phyloP scores from a whole-genome alignment of 2,329 filamentous ascomycete species.

The Cladosporium sp. region DNA sequence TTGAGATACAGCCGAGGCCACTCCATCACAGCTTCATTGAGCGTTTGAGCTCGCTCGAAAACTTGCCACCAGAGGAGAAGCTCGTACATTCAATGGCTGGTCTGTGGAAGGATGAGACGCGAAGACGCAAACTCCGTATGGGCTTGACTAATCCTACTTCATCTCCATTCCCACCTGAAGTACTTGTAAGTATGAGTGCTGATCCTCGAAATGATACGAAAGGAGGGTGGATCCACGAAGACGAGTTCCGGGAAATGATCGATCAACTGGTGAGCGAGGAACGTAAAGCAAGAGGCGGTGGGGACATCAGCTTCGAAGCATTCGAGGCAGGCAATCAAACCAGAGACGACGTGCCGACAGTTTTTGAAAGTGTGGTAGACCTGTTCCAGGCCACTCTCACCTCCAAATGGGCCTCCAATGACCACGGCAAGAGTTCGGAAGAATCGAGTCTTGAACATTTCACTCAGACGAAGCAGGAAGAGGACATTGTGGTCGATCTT shows the following conservation, averaged over 20 bases:
- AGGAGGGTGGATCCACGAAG: conserved; percentile 92
- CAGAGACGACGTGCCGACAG: conserved; percentile 64
- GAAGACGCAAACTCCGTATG: conserved; percentile 72
- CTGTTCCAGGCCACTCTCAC: conserved; percentile 62
- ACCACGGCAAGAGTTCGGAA: conserved; percentile 18
- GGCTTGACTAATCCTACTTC: conserved; percentile 62
- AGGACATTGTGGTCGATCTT: conserved; percentile 63
- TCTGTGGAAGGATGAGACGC: conserved; percentile 87
- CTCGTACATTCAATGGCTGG: conserved; percentile 92
- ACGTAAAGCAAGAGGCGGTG: conserved; percentile 46
- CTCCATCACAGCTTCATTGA: conserved; percentile 89
- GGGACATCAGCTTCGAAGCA: conserved; percentile 59
- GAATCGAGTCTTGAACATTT: conserved; percentile 19
- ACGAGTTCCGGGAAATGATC: conserved; percentile 72
- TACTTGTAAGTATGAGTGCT: conserved; percentile 84
- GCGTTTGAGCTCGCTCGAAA: conserved; percentile 52
- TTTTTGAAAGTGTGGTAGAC: conserved; percentile 81
- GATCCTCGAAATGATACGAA: conserved; percentile 69
- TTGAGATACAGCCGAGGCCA: conserved; percentile 69
- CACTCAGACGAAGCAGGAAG: conserved; percentile 23
- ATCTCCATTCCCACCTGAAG: conserved; percentile 78
- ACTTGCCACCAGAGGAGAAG: conserved; percentile 68
- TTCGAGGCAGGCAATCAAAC: conserved; percentile 61
- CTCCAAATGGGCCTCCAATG: not conserved
- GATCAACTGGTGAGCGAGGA: conserved; percentile 65